A percentile compares a stretch with the other conserved stretches of the same genome.
Conservation (phyloP, 192 early-diverging fungal genomes). For the Entomortierella beljakovae region DNA sequence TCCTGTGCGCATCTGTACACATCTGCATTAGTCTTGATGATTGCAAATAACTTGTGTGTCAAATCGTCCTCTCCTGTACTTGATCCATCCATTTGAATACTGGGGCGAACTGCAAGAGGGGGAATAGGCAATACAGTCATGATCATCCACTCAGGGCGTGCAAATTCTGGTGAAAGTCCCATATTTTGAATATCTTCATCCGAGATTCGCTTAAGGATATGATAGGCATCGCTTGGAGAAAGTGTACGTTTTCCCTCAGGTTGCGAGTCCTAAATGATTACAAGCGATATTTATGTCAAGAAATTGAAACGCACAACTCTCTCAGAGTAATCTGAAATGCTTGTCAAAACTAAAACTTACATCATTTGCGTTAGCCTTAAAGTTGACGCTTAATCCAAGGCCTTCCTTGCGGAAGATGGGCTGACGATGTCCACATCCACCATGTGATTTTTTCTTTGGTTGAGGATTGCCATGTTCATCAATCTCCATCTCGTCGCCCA, state of each 20-base stretch:
- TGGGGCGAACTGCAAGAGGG: conserved; percentile 96
- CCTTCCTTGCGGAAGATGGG: conserved; percentile 86
- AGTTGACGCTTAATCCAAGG: conserved; percentile 72
- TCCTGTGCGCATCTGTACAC: conserved; percentile 85
- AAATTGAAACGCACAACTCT: no score
- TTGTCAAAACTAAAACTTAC: conserved; percentile 25
- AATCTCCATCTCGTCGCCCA: conserved; percentile 57
- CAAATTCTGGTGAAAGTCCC: conserved; percentile 91
- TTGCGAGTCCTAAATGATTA: conserved; percentile 58
- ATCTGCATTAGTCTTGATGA: conserved; percentile 92
- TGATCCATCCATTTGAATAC: conserved; percentile 93
- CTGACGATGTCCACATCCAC: conserved; percentile 89
- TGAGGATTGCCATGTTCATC: conserved; percentile 57
- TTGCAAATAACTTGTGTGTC: conserved; percentile 93
- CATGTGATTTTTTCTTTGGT: conserved; percentile 75
- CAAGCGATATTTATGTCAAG: no score
- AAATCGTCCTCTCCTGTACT: conserved; percentile 95
- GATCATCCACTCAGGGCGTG: conserved; percentile 99
- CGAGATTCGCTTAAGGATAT: conserved; percentile 87
- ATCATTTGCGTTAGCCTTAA: conserved; percentile 53
- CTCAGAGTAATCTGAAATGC: no score
- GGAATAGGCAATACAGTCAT: conserved; percentile 94
- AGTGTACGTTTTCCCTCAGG: conserved; percentile 73
- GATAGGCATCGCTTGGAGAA: conserved; percentile 79
- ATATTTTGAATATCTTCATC: conserved; percentile 88